A percentile compares a stretch with the other conserved stretches of the same genome.
Evolutionary conservation across 495 filamentous ascomycete species (phyloP).

Genomic region (Usnea hakonensis): DNA sequence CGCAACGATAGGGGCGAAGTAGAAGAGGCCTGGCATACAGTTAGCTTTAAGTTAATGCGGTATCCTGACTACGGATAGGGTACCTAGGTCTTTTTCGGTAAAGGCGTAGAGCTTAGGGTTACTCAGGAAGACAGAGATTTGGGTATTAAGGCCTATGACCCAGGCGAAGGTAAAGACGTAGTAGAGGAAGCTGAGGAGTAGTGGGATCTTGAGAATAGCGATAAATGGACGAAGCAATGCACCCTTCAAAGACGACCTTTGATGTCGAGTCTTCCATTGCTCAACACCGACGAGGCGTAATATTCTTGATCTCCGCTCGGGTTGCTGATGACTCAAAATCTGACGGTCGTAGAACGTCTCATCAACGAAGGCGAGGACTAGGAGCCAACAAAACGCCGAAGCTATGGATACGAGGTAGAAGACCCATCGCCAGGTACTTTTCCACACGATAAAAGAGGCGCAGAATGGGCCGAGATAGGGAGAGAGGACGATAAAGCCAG

Average conservation of each 20-base stretch:
- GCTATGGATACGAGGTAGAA: constrained; percentile 49
- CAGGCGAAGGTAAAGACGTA: constrained; percentile 55
- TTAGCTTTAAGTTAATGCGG: neutral
- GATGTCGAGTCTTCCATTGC: constrained; percentile 37
- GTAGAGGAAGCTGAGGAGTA: constrained; percentile 43
- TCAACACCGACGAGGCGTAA: constrained; percentile 39
- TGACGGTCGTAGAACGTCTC: constrained; percentile 55
- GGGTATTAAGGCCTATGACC: constrained; percentile 56
- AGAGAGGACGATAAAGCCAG: constrained; percentile 43
- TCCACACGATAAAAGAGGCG: constrained; percentile 48
- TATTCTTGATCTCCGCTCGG: constrained; percentile 31
- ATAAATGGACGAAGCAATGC: constrained; percentile 38
- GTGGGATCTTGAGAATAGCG: constrained; percentile 43
- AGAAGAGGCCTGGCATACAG: constrained; percentile 40
- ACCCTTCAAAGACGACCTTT: constrained; percentile 36
- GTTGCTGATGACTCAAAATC: constrained; percentile 39
- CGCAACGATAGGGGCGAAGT: constrained; percentile 53
- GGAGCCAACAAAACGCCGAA: constrained; percentile 39
- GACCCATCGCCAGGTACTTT: constrained; percentile 43
- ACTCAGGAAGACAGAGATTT: constrained; percentile 48
- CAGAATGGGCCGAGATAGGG: constrained; percentile 55
- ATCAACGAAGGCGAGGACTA: constrained; percentile 44
- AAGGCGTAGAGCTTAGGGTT: constrained; percentile 49
- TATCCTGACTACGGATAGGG: neutral
- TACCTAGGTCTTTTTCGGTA: constrained; percentile 42